Conservation (phyloP, 2,329 filamentous ascomycete species). For the Colletotrichum eremochloae region DNA sequence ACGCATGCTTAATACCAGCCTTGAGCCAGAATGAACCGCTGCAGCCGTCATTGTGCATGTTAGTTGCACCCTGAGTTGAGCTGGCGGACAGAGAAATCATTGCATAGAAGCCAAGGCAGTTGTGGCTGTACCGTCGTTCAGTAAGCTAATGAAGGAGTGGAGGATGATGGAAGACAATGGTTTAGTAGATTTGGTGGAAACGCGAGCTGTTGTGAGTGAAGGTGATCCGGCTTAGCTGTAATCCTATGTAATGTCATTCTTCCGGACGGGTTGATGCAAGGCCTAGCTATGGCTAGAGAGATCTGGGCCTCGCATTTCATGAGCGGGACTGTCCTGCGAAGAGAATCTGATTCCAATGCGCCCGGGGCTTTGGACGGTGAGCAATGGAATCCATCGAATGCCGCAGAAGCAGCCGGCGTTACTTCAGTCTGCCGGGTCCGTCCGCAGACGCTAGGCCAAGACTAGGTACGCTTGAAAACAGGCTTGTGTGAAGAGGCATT, state of each 20-base stretch:
- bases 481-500: not conserved
- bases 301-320: slow-evolving; percentile 16
- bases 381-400: slow-evolving; percentile 1
- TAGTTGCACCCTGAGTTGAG: not conserved
- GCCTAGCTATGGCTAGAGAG: slow-evolving; percentile 10
- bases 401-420: slow-evolving; percentile 1
- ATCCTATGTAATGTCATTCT: not conserved
- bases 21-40: not conserved
- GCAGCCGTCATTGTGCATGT: not conserved
- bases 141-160: not conserved
- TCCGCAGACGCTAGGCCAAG: not conserved
- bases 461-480: not conserved
- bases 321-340: not conserved
- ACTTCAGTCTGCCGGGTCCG: not conserved
- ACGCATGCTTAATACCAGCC: not conserved
- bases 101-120: not conserved
- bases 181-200: not conserved
- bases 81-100: not conserved
- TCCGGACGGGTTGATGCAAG: not conserved
- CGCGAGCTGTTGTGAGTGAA: slow-evolving; percentile 1
- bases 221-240: slow-evolving; percentile 5
- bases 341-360: not conserved
- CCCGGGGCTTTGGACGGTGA: not conserved
- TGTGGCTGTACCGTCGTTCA: not conserved
- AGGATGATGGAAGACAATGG: not conserved